Evolutionary conservation across 2,329 filamentous ascomycete species (phyloP), one percentile per base, ranked within the genome.

Genomic region (Coniochaeta sp.): DNA sequence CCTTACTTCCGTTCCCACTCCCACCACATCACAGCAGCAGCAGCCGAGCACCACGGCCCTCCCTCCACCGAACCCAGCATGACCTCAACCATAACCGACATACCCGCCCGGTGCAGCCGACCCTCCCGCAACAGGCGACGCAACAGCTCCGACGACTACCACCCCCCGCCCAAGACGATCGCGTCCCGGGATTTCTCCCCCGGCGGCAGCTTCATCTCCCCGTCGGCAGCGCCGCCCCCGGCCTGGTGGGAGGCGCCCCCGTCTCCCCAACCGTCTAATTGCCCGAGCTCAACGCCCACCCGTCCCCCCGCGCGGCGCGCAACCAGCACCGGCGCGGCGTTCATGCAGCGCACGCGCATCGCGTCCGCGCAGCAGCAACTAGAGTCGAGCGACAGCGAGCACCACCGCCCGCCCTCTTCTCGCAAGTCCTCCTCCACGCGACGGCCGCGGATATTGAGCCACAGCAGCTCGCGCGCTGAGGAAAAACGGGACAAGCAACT

Each of bases 281-380:
- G 4, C 4, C 42, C 42, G 14, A 20, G 7, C 24, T 12, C 42
- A n/a, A 31, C 24, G 2, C 28, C 28, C 3, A 28, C 45, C 24
- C 26, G 45, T 20, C 30, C 55, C 0, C 16, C 65, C 8, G 71
- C 72, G 22, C 69, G 67, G 27, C 67, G 74, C 22, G 67, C 73
- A 2, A 70, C 72, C 3, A 78, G 74, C 38, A 72, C 71, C 0
- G 75, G 76, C 0, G 70, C 71, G 1, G 71, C 72, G 4, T 77
- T 73, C 50, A 69, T 77, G 63, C 70, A 74, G 52, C 66, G 66
- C 28, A 13, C 45, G 16, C 26, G 45, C 14, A 48, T 48, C 14
- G 45, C 45, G 38, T 42, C 38, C 22, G 38, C 38, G 9, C 18
- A 18, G 35, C 35, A 40, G 20, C 2, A n/a, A n/a, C n/a, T 26